Base-by-base conservation (phyloP, 768 basidiomycete species). In the Leucosporidium yakuticum region DNA sequence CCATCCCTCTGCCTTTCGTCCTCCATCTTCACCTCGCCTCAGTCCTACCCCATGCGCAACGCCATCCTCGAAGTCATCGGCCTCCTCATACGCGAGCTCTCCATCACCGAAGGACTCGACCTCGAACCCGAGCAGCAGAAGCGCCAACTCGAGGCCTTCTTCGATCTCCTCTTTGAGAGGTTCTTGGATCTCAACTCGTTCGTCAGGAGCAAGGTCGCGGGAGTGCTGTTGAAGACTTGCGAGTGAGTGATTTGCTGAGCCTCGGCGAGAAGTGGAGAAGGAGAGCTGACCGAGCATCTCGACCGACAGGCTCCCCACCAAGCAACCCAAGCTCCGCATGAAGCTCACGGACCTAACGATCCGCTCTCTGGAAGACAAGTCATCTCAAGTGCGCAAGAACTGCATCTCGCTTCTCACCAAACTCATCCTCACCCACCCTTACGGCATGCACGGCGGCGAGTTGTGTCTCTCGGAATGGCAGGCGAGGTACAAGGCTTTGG, bases 41-140 rank as follows among this genome's bases (percentile, higher is more conserved):
- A 96, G 92, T 87, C 93, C 0, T 96, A 98, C 76, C 90, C 93
- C 0, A 93, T 99, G 87, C 91, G 96, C 51, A 88, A 92, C 81
- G 91, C 92, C 1, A 83, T 99, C 64, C 85, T 99, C 60, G 95
- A 98, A 77, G 84, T 94, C 65, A 85, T 98, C 50, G 91, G 91
- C 8, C 81, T 83, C 67, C 85, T 98, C 69, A 91, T 98, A 76
- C 82, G 83, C 54, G 90, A 97, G 71, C 84, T 97, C 19, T 85
- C 88, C 0, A 76, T 79, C 25, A 83, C 85, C 4, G 84, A 74
- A 80, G 73, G 75, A 63, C 27, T 64, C 27, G 64, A 59, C 32
- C 20, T 19, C n/a, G 50, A 63, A 8, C 62, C 63, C 7, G 75
- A 62, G 36, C 59, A 70, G 62, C 63, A 65, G 57, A 78, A 78